Evolutionary conservation across 257 asterid genomes (phyloP), one percentile per base, ranked within the genome.

Genomic region (Verbascum thapsus): DNA sequence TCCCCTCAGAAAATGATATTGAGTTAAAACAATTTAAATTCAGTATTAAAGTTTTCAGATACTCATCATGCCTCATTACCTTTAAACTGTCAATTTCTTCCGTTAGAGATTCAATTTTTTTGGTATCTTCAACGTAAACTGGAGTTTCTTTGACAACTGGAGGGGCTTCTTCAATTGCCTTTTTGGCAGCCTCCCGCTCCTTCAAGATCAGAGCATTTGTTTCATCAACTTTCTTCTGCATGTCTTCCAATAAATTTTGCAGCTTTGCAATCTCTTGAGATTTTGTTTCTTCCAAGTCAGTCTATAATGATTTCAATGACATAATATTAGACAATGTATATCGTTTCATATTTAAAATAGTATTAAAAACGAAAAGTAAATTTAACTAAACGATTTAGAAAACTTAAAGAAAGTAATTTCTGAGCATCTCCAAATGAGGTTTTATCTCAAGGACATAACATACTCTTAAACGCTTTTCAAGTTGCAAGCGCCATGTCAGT

Each of bases 401-500:
- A 53, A 66, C 52, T 11, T 37, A 49, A 23, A 50, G 16, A 64
- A 6, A 39, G 10, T 19, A 2, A 22, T 12, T 52, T 58, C 40
- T 26, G n/a, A 47, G 6, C 3, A 30, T 41, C 50, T 45, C 59
- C 32, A 58, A 48, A 43, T 39, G 61, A 42, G 57, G 40, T 52
- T 55, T 53, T 64, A 41, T 17, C 55, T 34, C 58, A 60, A 64
- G 38, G 53, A 58, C 19, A 54, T 23, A 64, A 77, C 67, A 53
- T 78, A 92, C 97, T 85, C 96, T 85, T 67, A 89, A 61, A 62
- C 99, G 97, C 66, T 89, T 92, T 81, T 89, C 99, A 60, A 92
- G 94, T 69, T 92, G 97, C 79, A 92, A 76, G 58, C 97, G 94
- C 97, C 96, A 89, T 5, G 96, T 89, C 58, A 89, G 94, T 55